Evolutionary conservation across 352 stramenopile genomes (phyloP).

Genomic region (Blastocystis hominis): DNA sequence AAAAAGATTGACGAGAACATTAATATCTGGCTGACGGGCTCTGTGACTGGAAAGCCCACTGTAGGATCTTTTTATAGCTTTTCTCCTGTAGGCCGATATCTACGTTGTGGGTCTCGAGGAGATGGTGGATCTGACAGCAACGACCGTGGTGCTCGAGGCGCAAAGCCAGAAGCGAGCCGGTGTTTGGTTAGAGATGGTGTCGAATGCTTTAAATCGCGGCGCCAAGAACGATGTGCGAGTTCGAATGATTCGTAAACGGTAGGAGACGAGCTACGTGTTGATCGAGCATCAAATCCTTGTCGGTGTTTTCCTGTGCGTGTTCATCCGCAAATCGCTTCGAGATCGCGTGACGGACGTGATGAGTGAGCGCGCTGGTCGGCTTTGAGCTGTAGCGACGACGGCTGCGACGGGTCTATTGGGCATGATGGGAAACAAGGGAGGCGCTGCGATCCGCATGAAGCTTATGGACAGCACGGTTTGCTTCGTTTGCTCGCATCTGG

Average conservation of each 20-base stretch:
- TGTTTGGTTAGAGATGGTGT: slow-evolving; percentile 78
- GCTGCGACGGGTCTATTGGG: slow-evolving; percentile 93
- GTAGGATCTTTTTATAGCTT: neutral
- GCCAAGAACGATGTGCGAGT: slow-evolving; percentile 44
- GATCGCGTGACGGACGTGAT: slow-evolving; percentile 50
- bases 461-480: slow-evolving; percentile 94
- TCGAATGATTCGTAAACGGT: slow-evolving; percentile 1
- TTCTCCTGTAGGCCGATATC: slow-evolving; percentile 69
- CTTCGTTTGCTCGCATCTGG: slow-evolving; percentile 95
- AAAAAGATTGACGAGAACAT: slow-evolving; percentile 83
- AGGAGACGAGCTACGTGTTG: slow-evolving; percentile 64
- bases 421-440: slow-evolving; percentile 97
- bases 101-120: slow-evolving; percentile 88
- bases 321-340: slow-evolving; percentile 70
- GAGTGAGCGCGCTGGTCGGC: slow-evolving; percentile 59
- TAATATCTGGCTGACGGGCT: slow-evolving; percentile 66
- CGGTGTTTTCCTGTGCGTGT: slow-evolving; percentile 89
- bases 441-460: slow-evolving; percentile 80
- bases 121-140: slow-evolving; percentile 97
- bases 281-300: slow-evolving; percentile 85
- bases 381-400: slow-evolving; percentile 76
- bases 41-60: neutral
- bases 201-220: slow-evolving; percentile 76
- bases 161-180: slow-evolving; percentile 78
- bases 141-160: slow-evolving; percentile 94